phyloP scores from a whole-genome alignment of 2,329 filamentous ascomycete species.

The Plectosphaerella plurivora region DNA sequence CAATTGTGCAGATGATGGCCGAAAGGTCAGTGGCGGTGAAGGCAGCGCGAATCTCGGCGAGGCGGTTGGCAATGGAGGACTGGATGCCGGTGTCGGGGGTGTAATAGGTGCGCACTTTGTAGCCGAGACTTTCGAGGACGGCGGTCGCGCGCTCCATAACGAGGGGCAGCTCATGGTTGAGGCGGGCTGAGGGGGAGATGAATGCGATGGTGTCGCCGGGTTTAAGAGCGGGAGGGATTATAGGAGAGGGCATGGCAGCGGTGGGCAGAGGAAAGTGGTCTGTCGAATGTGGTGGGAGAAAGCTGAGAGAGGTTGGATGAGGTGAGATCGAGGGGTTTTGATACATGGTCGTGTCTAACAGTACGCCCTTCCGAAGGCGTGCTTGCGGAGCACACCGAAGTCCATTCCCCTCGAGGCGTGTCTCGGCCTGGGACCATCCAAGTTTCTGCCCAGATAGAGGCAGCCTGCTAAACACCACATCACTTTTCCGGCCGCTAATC shows the following conservation, averaged over 20 bases:
- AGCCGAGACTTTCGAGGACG: conserved; percentile 26
- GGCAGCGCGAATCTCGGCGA: conserved; percentile 30
- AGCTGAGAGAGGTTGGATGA: no score
- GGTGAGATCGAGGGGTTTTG: no score
- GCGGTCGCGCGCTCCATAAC: conserved; percentile 23
- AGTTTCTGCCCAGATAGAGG: no score
- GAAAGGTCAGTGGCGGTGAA: conserved; percentile 28
- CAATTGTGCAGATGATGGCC: conserved; percentile 34
- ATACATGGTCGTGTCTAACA: no score
- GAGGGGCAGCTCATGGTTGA: conserved; percentile 23
- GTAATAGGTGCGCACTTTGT: conserved; percentile 26
- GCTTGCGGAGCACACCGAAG: no score
- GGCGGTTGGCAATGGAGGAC: conserved; percentile 26
- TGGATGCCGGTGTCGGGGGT: conserved; percentile 23
- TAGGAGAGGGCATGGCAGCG: conserved; percentile 4
- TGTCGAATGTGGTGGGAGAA: no score
- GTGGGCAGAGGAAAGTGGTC: neutral
- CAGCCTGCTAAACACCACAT: no score
- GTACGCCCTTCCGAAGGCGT: no score
- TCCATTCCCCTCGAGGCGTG: no score
- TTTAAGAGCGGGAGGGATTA: conserved; percentile 20
- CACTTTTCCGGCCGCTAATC: no score
- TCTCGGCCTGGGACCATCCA: no score
- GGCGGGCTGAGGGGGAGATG: conserved; percentile 32
- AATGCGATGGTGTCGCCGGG: conserved; percentile 32